Percentiles rank a stretch among this genome's conserved stretches.
Evolutionary conservation across 2,329 filamentous ascomycete species (phyloP).

Genomic region (Aspergillus sp.): DNA sequence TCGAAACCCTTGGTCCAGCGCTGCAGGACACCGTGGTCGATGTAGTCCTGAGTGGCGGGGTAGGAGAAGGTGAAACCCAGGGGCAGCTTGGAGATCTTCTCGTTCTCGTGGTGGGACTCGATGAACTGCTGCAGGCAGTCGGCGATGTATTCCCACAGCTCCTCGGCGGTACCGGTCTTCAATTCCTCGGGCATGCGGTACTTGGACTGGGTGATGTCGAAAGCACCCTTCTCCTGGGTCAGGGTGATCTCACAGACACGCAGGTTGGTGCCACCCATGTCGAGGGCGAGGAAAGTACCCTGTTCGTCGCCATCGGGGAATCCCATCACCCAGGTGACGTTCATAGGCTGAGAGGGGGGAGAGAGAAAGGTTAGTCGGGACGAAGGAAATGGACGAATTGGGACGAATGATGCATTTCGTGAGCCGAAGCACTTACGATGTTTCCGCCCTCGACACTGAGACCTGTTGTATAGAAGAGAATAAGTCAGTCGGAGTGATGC

Average conservation of each 20-base stretch:
- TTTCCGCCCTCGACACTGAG: conserved; percentile 84
- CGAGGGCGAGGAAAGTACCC: conserved; percentile 83
- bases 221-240: conserved; percentile 83
- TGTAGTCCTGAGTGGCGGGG: conserved; percentile 88
- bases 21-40: conserved; percentile 89
- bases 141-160: conserved; percentile 93
- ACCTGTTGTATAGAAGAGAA: conserved; percentile 52
- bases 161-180: conserved; percentile 78
- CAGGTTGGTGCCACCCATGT: conserved; percentile 95
- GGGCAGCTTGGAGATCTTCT: conserved; percentile 64
- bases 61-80: conserved; percentile 97
- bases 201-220: conserved; percentile 94
- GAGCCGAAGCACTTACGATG: conserved; percentile 66
- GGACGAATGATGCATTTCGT: neutral
- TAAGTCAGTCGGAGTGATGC: neutral
- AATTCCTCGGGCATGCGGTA: conserved; percentile 93
- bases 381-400: neutral
- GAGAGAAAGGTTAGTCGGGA: neutral
- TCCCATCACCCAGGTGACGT: conserved; percentile 92
- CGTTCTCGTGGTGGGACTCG: conserved; percentile 73
- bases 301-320: conserved; percentile 85
- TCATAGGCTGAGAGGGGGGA: conserved; percentile 73
- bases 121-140: conserved; percentile 91
- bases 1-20: conserved; percentile 98
- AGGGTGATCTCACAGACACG: conserved; percentile 92